These are phyloP conservation scores for Dimargaris cristalligena DNA, from an alignment of 192 early-diverging fungal genomes.

Conservation along the genomic window DNA sequence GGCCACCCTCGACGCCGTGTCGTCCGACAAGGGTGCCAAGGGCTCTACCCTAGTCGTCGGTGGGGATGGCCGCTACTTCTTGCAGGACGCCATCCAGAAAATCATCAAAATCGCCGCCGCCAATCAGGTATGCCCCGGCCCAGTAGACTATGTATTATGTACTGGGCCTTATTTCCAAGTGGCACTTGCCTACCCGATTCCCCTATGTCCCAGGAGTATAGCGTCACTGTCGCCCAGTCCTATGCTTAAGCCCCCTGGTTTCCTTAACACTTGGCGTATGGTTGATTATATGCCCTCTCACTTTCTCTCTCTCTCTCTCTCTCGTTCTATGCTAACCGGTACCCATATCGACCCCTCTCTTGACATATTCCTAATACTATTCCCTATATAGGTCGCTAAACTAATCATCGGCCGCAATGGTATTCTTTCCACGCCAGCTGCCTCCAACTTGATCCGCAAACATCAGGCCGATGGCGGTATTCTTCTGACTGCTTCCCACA, in stretches of 20 bases:
- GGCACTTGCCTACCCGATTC: no score
- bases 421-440: slow-evolving; percentile 89
- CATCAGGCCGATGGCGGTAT: slow-evolving; percentile 84
- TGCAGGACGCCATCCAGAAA: slow-evolving; percentile 65
- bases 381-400: slow-evolving; percentile 59
- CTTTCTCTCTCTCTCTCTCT: no score
- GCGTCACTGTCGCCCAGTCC: no score
- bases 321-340: no score
- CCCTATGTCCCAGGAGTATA: no score
- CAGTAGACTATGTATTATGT: no score
- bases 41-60: slow-evolving; percentile 80
- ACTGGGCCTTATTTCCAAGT: no score
- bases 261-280: no score
- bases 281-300: no score
- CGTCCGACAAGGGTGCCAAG: slow-evolving; percentile 43
- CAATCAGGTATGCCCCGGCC: slow-evolving; percentile 56
- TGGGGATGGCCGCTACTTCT: slow-evolving; percentile 89
- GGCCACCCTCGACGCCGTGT: slow-evolving; percentile 71
- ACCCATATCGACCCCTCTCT: no score
- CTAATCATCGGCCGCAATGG: slow-evolving; percentile 84
- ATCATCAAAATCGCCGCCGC: slow-evolving; percentile 78
- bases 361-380: no score
- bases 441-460: slow-evolving; percentile 83
- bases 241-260: no score
- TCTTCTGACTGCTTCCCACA: slow-evolving; percentile 95